Base-by-base conservation (phyloP, 2,329 filamentous ascomycete genomes). In the Phyllosticta citribraziliensis region DNA sequence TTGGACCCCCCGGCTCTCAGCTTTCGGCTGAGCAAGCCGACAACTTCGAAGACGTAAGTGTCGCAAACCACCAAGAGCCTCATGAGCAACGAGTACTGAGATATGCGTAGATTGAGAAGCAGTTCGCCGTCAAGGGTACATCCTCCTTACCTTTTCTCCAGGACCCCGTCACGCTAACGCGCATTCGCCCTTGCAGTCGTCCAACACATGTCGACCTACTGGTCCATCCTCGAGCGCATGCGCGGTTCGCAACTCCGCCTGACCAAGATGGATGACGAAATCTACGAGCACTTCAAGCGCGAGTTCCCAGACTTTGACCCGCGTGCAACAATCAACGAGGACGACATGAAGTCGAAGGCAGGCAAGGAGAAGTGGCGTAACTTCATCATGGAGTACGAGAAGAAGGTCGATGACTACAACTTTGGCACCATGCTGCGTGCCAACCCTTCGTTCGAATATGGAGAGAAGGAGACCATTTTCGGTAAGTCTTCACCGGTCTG, bases 131-230 rank as follows among this genome's bases (percentile, higher is more conserved):
- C 69, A 97, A 97, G 81, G 88, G 89, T 91, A 70, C 54, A 71
- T 58, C 55, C 55, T 19, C 19, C 22, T 9, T 47, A n/a, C 14
- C 11, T 5, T 6, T 30, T 2, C 57, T 11, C 30, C 30, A 27
- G 25, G 12, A 53, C 2, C 14, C 55, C 5, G 1, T 47, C 40
- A 47, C 40, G 40, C 58, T 63, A 24, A 61, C 11, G 27, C 22
- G 9, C 40, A 17, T 17, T 6, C 14, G 14, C 11, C 3, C 65
- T 70, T 62, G 25, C 66, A 82, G 92, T 88, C 57, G 94, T 97
- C 47, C 89, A 96, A 76, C 94, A 99, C 76, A 90, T 99, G 83
- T 84, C 90, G 71, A 97, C 93, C 56, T 97, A 99, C 82, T 99
- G 93, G 93, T 82, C 87, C 58, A 93, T 99, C 72, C 88, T 99